Conservation (phyloP, 2,329 filamentous ascomycete species). For the Xylaria sp. region DNA sequence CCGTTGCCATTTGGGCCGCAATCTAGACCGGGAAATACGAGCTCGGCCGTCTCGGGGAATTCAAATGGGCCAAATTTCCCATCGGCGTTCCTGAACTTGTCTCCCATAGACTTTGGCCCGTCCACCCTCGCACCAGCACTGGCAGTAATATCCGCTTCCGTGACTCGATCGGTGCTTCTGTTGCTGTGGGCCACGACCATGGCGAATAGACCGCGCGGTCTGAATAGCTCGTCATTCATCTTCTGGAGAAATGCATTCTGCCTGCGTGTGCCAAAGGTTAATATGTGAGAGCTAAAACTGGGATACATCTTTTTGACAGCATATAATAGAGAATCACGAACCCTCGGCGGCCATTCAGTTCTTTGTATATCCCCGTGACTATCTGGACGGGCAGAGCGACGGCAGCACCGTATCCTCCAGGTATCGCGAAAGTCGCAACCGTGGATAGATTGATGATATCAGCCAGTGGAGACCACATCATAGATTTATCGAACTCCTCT, state of each 20-base stretch:
- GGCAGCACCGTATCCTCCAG: conserved; percentile 12
- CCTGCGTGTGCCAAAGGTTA: conserved; percentile 3
- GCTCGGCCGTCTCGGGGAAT: conserved; percentile 39
- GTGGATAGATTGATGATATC: conserved; percentile 26
- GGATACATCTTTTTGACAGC: too few relatives aligned
- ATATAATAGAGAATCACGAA: conserved; percentile 4
- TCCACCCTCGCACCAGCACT: background rate
- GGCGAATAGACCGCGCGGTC: conserved; percentile 42
- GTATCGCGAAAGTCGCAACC: conserved; percentile 15
- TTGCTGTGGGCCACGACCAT: conserved; percentile 41
- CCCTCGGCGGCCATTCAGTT: conserved; percentile 34
- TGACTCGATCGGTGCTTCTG: conserved; percentile 19
- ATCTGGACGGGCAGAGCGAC: conserved; percentile 29
- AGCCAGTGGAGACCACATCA: conserved; percentile 21
- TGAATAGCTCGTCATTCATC: conserved; percentile 45
- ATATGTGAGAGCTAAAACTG: too few relatives aligned
- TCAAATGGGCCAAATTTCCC: conserved; percentile 35
- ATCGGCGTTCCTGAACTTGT: conserved; percentile 32
- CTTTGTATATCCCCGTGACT: conserved; percentile 28
- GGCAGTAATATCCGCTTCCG: conserved; percentile 11
- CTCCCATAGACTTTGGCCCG: background rate
- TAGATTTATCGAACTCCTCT: conserved; percentile 40
- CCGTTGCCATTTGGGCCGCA: background rate
- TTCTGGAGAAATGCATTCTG: conserved; percentile 40
- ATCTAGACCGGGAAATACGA: conserved; percentile 37